Conservation (phyloP, 1,284 basidiomycete genomes). For the Rugosomyces carneus region DNA sequence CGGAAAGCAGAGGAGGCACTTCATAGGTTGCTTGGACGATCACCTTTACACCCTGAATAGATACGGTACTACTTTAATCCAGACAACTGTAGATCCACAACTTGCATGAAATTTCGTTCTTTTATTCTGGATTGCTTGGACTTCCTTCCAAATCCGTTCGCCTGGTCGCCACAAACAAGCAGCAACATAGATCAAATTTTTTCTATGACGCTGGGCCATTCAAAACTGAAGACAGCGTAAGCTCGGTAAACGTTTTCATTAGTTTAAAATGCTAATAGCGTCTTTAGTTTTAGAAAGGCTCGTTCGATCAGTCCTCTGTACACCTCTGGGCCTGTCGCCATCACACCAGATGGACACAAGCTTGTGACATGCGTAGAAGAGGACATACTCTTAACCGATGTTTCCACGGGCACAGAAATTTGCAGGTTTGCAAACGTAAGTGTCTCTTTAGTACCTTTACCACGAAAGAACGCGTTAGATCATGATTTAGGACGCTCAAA, state of each 20-base stretch:
- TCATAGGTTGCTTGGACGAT: conserved; percentile 21
- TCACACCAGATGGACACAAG: conserved; percentile 74
- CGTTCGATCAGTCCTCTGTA: conserved; percentile 75
- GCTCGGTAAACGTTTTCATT: conserved; percentile 20
- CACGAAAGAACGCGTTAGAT: conserved; percentile 7
- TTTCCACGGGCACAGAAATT: conserved; percentile 68
- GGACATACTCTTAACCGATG: conserved; percentile 79
- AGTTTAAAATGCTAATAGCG: conserved; percentile 6
- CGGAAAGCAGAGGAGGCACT: conserved; percentile 45
- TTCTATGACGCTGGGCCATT: conserved; percentile 29
- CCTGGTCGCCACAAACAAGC: conserved; percentile 4
- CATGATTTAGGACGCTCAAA: conserved; percentile 51
- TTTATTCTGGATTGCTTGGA: too few relatives aligned
- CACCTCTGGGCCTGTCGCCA: conserved; percentile 80
- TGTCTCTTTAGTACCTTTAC: conserved; percentile 17
- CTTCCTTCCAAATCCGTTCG: background rate
- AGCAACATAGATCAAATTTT: conserved; percentile 13
- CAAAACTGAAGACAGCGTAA: conserved; percentile 59
- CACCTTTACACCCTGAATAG: conserved; percentile 7
- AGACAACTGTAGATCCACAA: too few relatives aligned
- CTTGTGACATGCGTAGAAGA: conserved; percentile 87
- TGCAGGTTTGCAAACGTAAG: conserved; percentile 80
- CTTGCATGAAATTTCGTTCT: background rate
- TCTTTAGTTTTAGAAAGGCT: conserved; percentile 63
- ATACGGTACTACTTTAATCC: background rate